Conservation (phyloP, 1,284 basidiomycete species). For the Cerioporus squamosus region DNA sequence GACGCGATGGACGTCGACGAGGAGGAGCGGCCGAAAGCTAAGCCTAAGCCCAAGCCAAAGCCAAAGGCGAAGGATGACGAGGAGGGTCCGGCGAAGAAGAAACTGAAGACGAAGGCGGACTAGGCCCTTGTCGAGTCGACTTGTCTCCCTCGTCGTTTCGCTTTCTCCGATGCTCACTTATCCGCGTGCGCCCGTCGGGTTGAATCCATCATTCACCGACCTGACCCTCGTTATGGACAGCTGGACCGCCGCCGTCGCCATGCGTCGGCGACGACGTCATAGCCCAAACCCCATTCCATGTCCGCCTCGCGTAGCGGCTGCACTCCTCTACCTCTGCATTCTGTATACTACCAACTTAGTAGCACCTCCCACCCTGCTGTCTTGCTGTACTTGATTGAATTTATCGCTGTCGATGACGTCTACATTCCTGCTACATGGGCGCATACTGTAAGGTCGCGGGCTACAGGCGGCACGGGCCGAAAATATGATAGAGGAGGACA, state of each 20-base stretch:
- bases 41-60: conserved; percentile 51
- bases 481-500: no score
- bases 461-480: no score
- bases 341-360: conserved; percentile 5
- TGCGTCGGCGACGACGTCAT: no score
- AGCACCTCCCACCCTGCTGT: background rate
- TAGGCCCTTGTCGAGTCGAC: conserved; percentile 9
- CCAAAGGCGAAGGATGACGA: conserved; percentile 50
- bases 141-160: background rate
- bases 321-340: background rate
- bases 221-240: no score
- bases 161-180: no score
- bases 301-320: background rate
- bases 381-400: background rate
- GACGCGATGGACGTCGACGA: conserved; percentile 48
- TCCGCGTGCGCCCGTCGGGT: no score
- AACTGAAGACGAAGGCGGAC: conserved; percentile 50
- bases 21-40: conserved; percentile 45
- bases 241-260: no score
- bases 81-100: conserved; percentile 73
- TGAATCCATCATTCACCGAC: no score
- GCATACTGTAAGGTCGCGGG: background rate
- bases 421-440: background rate
- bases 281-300: no score
- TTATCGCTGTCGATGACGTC: background rate